Evolutionary conservation across 768 basidiomycete genomes (phyloP), one percentile per base, ranked within the genome.

Genomic region (Lentinula detonsa): DNA sequence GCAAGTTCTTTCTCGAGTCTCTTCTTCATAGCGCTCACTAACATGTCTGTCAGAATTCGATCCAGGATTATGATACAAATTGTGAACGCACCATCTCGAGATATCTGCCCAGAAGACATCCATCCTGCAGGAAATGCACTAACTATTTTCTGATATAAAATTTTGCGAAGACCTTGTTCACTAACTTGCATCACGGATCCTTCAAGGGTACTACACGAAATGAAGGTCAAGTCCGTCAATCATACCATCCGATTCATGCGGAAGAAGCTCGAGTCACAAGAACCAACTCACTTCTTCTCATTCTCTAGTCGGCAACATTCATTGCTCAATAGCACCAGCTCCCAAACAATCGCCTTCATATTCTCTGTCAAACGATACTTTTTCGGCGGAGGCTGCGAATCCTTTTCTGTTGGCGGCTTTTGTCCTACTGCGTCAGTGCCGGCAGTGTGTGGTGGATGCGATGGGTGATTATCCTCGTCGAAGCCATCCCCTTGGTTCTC

Each of bases 1-100:
- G 83, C 78, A 28, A 78, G 78, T 68, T 91, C 90, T 67, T 84
- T 84, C 72, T 92, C 90, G 63, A 83, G 79, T 64, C 80, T 85
- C 78, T 92, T 92, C 78, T 92, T 92, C 83, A 92, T 89, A 6
- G 87, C 84, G 68, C 89, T 91, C 82, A 92, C 90, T 91, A 66
- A 9, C 13, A n/a, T 13, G 15, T 55, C 42, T 45, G 23, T 23
- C 23, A 23, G 23, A 51, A 40, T 31, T 16, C 43, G 33, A 60
- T 60, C 40, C 40, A 59, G 49, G 23, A 46, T 5, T 34, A 34
- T 55, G 10, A 33, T 2, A 16, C 21, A 31, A 3, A 50, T n/a
- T 1, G 28, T 42, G 37, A 31, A 72, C 86, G 39, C 55, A 92
- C 91, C 89, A 78, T 94, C 92, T 67, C 92, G 81, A 37, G 90